Conservation (phyloP, 2,329 filamentous ascomycete genomes). For the Decorospora gaudefroyi region DNA sequence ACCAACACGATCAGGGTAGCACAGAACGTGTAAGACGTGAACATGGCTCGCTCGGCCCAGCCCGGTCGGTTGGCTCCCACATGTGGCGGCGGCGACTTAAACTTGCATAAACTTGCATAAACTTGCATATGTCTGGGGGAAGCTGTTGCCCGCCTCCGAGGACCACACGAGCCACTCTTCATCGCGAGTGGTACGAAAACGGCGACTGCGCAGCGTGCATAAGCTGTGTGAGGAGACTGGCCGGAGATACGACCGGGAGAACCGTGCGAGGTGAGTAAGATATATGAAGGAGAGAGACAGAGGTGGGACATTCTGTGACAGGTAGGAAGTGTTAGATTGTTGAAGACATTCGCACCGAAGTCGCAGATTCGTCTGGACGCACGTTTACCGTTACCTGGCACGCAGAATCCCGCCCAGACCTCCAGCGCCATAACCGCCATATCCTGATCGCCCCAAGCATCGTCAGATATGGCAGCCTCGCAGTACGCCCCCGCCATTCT, state of each 20-base stretch:
- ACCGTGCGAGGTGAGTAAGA: neutral
- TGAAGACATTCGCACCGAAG: conserved; percentile 5
- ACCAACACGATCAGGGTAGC: conserved; percentile 7
- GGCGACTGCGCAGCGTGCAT: conserved; percentile 17
- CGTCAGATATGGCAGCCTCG: conserved; percentile 2
- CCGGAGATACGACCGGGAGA: neutral
- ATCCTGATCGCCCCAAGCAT: neutral
- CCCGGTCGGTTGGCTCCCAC: conserved; percentile 13
- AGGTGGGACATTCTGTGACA: neutral
- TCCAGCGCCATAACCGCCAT: conserved; percentile 2
- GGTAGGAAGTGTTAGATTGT: neutral
- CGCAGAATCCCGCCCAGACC: conserved; percentile 1
- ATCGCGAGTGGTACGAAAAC: conserved; percentile 23
- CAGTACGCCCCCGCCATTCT: neutral
- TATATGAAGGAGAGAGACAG: neutral
- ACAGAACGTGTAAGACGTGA: conserved; percentile 18
- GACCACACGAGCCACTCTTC: conserved; percentile 16
- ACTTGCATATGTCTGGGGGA: conserved; percentile 21
- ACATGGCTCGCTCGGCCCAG: conserved; percentile 3
- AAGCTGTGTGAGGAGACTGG: conserved; percentile 6
- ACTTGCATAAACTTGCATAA: conserved; percentile 12
- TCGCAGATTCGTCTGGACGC: conserved; percentile 5
- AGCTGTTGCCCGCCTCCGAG: conserved; percentile 24
- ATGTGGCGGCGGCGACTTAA: conserved; percentile 21
- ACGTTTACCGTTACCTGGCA: neutral